Evolutionary conservation across 176 grass and related monocot species (phyloP), one percentile per base, ranked within the genome.

Genomic region (Hsuehochloa calcarea): DNA sequence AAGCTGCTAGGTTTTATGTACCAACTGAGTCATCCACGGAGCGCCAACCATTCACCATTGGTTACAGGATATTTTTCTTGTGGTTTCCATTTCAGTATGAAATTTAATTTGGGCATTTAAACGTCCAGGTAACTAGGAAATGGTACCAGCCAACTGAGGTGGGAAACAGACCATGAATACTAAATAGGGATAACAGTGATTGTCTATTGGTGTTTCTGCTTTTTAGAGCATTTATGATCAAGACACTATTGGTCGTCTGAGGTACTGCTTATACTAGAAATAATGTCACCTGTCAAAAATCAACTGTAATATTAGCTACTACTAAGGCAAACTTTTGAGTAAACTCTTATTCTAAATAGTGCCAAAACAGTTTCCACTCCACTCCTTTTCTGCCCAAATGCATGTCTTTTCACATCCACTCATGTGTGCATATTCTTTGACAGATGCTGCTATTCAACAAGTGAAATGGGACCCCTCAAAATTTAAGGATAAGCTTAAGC

Each of bases 371-470:
- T 80, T 88, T 68, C 13, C 63, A 80, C 10, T 69, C 22, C 56
- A 75, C 25, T 72, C 17, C 39, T 84, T 43, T 60, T 67, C 25
- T 75, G 27, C 70, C 8, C 63, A 86, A 65, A 62, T 56, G 55
- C 23, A 64, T 45, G 38, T 65, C 52, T 79, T 40, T 9, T 19
- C 4, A 73, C 27, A 68, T 17, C 7, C 6, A 16, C 26, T 26
- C 23, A 87, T 52, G 19, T 47, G 20, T 88, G 64, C 61, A 77
- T 67, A 80, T 88, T 67, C 6, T 68, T 79, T 76, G 37, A 60
- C 90, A 99, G 97, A 99, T 91, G 93, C 93, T 87, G 81, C 90
- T 86, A 94, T 99, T 81, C 76, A 94, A 71, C 97, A 96, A 96
- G 92, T 92, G 84, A 96, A 86, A 16, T 99, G 97, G 97, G 88